Percentiles rank a stretch among this genome's conserved stretches.
These are phyloP conservation scores for Cryptosporidium sp. DNA, from an alignment of 169 alveolate species.

Conservation along the genomic window DNA sequence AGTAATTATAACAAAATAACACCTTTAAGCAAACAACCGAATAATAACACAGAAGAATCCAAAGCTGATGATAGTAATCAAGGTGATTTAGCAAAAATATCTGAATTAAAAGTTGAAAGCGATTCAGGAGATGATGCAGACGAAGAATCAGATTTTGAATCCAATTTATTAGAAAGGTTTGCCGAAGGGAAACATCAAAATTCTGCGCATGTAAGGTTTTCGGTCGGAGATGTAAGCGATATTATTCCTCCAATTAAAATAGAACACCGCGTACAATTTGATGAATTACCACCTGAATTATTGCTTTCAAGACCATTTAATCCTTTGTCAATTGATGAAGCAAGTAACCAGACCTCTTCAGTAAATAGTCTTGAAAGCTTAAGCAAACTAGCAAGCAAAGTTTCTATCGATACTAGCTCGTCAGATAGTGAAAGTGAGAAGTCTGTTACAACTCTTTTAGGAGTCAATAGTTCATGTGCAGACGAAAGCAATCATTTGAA, in stretches of 20 bases:
- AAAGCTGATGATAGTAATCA: neutral
- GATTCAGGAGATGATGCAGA: constrained; percentile 74
- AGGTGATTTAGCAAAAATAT: constrained; percentile 34
- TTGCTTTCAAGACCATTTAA: constrained; percentile 68
- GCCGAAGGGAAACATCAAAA: constrained; percentile 2
- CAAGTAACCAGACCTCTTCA: constrained; percentile 65
- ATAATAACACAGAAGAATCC: constrained; percentile 22
- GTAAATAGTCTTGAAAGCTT: constrained; percentile 60
- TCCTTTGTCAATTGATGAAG: constrained; percentile 67
- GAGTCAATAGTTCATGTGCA: neutral
- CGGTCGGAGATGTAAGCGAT: constrained; percentile 75
- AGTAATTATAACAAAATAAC: constrained; percentile 77
- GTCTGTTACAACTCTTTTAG: neutral
- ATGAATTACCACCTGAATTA: constrained; percentile 70
- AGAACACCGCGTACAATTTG: constrained; percentile 67
- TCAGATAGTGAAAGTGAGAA: constrained; percentile 15
- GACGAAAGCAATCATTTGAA: neutral
- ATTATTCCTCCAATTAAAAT: constrained; percentile 67
- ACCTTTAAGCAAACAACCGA: constrained; percentile 31
- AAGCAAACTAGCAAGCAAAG: constrained; percentile 11
- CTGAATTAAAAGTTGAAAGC: constrained; percentile 33
- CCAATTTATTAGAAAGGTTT: neutral
- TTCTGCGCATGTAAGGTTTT: constrained; percentile 61
- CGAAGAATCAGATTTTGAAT: constrained; percentile 31
- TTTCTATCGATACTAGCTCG: neutral